Percentiles rank a stretch among this genome's conserved stretches.
phyloP scores from a whole-genome alignment of 163 green algal species.

The Picocystis sp. region DNA sequence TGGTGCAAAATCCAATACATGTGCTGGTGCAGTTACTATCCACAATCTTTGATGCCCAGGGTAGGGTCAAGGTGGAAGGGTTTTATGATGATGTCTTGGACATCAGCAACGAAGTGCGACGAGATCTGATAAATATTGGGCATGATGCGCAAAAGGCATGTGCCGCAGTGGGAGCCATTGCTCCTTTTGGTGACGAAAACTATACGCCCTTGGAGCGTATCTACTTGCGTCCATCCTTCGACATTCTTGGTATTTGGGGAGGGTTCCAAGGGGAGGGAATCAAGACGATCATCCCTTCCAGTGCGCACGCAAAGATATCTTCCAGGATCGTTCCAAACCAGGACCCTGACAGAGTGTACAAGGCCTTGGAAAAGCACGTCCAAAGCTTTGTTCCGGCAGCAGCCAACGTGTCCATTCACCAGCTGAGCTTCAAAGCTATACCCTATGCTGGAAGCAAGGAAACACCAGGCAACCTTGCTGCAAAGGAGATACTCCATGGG shows the following conservation, averaged over 20 bases:
- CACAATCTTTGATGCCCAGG: slow-evolving; percentile 8
- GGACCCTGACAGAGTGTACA: slow-evolving; percentile 18
- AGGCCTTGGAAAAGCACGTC: slow-evolving; percentile 21
- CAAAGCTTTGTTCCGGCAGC: slow-evolving; percentile 11
- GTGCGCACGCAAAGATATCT: slow-evolving; percentile 47
- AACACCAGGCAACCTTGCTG: slow-evolving; percentile 13
- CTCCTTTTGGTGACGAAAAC: no score
- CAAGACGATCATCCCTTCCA: slow-evolving; percentile 52
- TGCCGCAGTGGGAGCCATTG: no score
- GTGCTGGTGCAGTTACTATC: slow-evolving; percentile 25
- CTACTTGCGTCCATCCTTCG: slow-evolving; percentile 46
- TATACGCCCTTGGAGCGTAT: slow-evolving; percentile 10
- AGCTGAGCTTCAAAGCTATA: slow-evolving; percentile 25
- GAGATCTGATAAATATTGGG: no score
- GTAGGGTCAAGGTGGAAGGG: slow-evolving; percentile 13
- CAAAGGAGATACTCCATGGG: slow-evolving; percentile 17
- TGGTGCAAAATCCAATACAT: slow-evolving; percentile 26
- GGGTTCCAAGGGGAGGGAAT: slow-evolving; percentile 41
- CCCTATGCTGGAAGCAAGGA: slow-evolving; percentile 26
- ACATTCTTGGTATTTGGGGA: slow-evolving; percentile 44
- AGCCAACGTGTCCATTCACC: slow-evolving; percentile 27
- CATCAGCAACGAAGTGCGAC: background rate
- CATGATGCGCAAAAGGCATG: no score
- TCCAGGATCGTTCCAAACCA: slow-evolving; percentile 45
- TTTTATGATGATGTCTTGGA: slow-evolving; percentile 17